Percentiles rank a stretch among this genome's conserved stretches.
Conservation (phyloP, 345 rosid genomes). For the Clausena lansium region DNA sequence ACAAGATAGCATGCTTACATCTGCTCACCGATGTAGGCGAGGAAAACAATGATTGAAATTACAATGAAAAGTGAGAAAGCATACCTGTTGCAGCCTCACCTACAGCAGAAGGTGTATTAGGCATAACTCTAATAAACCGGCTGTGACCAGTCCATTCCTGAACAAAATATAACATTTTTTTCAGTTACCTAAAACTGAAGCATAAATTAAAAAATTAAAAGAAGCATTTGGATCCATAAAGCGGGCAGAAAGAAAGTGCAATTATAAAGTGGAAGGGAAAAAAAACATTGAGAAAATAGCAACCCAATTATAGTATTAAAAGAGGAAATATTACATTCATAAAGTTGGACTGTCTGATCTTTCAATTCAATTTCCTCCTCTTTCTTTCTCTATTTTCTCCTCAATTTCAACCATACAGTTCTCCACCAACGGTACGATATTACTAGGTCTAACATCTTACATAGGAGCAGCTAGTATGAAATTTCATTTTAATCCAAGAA, state of each 20-base stretch:
- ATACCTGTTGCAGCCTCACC: slow-evolving; percentile 84
- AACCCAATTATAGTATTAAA: neutral
- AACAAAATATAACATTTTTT: neutral
- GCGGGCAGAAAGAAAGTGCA: neutral
- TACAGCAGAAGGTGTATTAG: slow-evolving; percentile 91
- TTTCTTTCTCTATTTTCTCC: neutral
- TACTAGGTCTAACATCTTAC: neutral
- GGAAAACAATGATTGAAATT: neutral
- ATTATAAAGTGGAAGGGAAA: neutral
- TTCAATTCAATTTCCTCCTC: neutral
- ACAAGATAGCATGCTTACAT: neutral
- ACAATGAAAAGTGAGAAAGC: neutral
- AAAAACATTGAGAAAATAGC: neutral
- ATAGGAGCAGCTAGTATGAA: neutral
- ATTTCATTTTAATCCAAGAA: neutral
- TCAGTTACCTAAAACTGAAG: neutral
- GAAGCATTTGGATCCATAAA: neutral
- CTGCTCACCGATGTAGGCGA: neutral
- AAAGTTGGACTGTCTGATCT: neutral
- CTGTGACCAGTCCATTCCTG: slow-evolving; percentile 89
- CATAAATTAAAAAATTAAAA: neutral
- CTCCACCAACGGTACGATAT: neutral
- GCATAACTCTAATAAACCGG: slow-evolving; percentile 83
- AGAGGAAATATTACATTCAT: neutral
- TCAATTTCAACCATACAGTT: neutral